Conservation (phyloP, 805 yeast genomes). For the Candida ipomoeae region DNA sequence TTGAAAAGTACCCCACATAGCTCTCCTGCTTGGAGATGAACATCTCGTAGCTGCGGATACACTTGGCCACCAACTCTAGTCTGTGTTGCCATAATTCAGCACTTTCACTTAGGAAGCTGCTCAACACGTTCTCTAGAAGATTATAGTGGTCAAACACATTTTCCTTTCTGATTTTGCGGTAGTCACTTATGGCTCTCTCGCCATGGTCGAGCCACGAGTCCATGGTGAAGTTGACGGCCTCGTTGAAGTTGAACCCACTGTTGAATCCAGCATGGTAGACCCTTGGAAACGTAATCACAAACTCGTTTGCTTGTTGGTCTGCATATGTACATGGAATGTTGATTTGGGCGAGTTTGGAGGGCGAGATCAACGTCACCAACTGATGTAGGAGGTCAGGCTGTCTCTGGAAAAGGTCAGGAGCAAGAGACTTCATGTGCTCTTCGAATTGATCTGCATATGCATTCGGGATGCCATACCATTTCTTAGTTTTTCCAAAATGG, state of each 20-base stretch:
- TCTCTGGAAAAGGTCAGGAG: conserved; percentile 78
- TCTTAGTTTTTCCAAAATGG: conserved; percentile 82
- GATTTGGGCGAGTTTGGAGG: conserved; percentile 46
- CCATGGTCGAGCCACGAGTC: conserved; percentile 69
- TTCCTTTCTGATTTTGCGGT: conserved; percentile 36
- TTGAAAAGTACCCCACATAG: conserved; percentile 18
- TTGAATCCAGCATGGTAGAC: conserved; percentile 47
- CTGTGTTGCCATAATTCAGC: conserved; percentile 6
- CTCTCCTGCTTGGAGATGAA: conserved; percentile 20
- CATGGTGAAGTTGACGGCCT: conserved; percentile 58
- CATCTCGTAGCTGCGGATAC: conserved; percentile 28
- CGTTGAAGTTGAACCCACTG: conserved; percentile 43
- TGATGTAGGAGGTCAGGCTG: conserved; percentile 91
- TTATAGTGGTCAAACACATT: conserved; percentile 51
- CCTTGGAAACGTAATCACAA: conserved; percentile 39
- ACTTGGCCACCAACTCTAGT: conserved; percentile 12
- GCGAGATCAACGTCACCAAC: conserved; percentile 74
- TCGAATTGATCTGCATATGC: conserved; percentile 62
- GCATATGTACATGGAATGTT: conserved; percentile 49
- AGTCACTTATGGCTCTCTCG: conserved; percentile 27
- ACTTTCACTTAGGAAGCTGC: conserved; percentile 17
- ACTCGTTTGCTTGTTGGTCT: conserved; percentile 65
- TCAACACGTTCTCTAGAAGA: conserved; percentile 43
- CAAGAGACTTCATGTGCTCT: conserved; percentile 49
- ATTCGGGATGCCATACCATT: conserved; percentile 92